Evolutionary conservation across 2,329 filamentous ascomycete genomes (phyloP), one percentile per base, ranked within the genome.

Genomic region (Parafenestella ontariensis): DNA sequence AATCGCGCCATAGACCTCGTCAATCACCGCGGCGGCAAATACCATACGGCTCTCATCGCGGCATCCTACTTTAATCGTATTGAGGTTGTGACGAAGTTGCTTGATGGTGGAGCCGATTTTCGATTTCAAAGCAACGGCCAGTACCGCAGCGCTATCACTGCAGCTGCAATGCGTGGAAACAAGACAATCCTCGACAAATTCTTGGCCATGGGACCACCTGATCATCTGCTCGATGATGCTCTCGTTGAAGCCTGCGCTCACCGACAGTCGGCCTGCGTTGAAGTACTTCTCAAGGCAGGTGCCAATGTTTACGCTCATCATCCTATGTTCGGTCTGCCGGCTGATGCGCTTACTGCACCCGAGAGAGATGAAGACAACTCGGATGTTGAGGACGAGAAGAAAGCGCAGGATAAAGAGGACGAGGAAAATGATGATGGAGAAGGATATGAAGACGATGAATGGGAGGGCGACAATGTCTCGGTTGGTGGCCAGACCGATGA

Each of bases 191-290:
- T 68, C 6, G 56, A 61, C 3, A 54, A 45, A 11, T 59, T 64
- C 15, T 29, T 67, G 13, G 26, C 57, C 7, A 54, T 65, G 45
- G 45, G 44, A 7, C 64, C 64, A 18, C 61, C 60, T 4, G 56
- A 63, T 17, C 49, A 61, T 26, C 45, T 68, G 13, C 52, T 68
- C 1, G 65, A 68, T 42, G 65, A 67, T 23, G 64, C 65, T 10
- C 46, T 68, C 9, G 52, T 66, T 2, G 58, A 67, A 36, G 58
- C 65, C 4, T 61, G 56, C n/a, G 64, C 62, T 18, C 48, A 64
- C 48, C 60, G 61, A 28, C 64, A 67, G 43, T 46, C 58, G 3
- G 24, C 51, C 9, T 61, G 54, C n/a, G 65, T 68, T 0, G 62
- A 66, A 29, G 36, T 37, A 7, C 46, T 68, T 21, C 51, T 68